Base-by-base conservation (phyloP, 2,329 filamentous ascomycete genomes). In the Colletotrichum costaricense region DNA sequence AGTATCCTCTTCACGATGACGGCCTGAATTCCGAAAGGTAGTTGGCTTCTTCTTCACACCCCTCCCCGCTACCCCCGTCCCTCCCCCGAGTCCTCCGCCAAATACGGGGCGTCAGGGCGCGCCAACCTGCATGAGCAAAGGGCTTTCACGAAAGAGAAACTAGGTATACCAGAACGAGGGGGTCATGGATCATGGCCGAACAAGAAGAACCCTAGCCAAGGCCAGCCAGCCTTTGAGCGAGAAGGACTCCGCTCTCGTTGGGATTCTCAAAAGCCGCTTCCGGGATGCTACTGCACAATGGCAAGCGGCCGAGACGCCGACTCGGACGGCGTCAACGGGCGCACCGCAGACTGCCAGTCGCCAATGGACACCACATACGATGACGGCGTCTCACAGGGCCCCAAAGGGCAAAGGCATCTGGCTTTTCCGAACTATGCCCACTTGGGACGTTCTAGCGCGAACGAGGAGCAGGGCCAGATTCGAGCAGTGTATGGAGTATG, bases 301-400 rank as follows among this genome's bases (percentile, higher is more conserved):
- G 62, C 60, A 42, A 67, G 67, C 67, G 59, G 67, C 35, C 54
- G 63, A 65, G 38, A 52, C 46, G 60, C 71, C 67, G 56, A 60
- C 30, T 60, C 60, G 59, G 67, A 57, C 71, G 71, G 71, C 67
- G 71, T 58, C 56, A 54, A 73, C 71, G 71, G 67, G 67, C 71
- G 71, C 54, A 71, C 56, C 19, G 38, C 55, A 73, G 60, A 59
- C 24, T 66, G 56, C 54, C 62, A 56, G 33, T 65, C 30, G 63
- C 62, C 62, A 46, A 46, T 55, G 49, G 35, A 65, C 30, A 46
- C 35, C 38, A 57, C 46, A 33, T 56, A 62, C 71, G 49, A 73
- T 73, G 67, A 73, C 62, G 67, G 71, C 62, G 46, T 58, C 67
- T 66, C 57, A 46, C 71, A 73, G 55, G 35, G 35, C 35, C 52